Conservation (phyloP, 169 alveolate genomes). For the Eimeria zaria region DNA sequence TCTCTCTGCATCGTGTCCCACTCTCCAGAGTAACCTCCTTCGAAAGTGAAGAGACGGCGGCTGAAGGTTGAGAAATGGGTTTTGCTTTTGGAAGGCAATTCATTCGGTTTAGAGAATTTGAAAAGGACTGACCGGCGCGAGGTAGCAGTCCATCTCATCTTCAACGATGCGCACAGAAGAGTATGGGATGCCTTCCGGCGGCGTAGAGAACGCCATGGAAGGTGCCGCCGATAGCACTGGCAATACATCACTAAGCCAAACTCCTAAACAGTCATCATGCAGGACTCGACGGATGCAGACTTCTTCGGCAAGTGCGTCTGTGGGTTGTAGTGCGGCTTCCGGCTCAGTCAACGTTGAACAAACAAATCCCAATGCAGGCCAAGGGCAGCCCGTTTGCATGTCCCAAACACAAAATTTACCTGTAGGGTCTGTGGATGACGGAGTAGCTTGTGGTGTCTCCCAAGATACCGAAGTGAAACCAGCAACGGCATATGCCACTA, state of each 20-base stretch:
- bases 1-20: background rate
- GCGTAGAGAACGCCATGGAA: background rate
- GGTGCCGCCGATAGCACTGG: background rate
- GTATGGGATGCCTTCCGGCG: background rate
- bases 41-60: background rate
- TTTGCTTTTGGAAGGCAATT: background rate
- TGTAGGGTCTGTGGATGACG: background rate
- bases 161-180: background rate
- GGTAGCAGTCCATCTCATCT: background rate
- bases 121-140: background rate
- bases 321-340: background rate
- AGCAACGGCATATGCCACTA: constrained; percentile 11
- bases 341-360: background rate
- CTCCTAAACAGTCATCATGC: background rate
- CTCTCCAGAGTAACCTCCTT: background rate
- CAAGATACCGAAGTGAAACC: background rate
- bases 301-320: background rate
- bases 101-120: background rate
- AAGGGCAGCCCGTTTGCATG: background rate
- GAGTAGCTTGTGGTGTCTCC: background rate
- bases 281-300: background rate
- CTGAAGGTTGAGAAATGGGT: background rate
- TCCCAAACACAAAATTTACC: background rate
- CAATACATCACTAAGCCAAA: background rate
- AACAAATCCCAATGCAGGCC: background rate